phyloP scores from a whole-genome alignment of 805 yeast species.

The Lipomyces anomalus region DNA sequence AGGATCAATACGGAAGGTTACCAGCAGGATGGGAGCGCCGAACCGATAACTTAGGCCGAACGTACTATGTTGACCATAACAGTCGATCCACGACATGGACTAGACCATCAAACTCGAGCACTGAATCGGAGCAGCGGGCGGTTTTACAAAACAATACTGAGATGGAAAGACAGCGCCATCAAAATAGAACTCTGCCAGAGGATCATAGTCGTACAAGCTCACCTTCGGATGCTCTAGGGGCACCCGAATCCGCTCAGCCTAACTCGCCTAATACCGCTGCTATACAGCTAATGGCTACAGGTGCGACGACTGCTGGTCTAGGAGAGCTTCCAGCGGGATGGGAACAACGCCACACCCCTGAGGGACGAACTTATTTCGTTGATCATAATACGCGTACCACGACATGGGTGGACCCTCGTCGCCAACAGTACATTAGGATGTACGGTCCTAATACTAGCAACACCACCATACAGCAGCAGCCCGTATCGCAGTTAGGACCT shows the following conservation, averaged over 20 bases:
- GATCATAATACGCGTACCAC: slow-evolving; percentile 99
- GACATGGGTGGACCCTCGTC: slow-evolving; percentile 99
- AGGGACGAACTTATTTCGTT: slow-evolving; percentile 96
- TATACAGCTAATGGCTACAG: slow-evolving; percentile 54
- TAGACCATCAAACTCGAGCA: slow-evolving; percentile 72
- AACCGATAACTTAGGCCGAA: slow-evolving; percentile 94
- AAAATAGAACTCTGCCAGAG: slow-evolving; percentile 84
- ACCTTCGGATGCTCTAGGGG: slow-evolving; percentile 8
- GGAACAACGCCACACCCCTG: slow-evolving; percentile 98
- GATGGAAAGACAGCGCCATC: slow-evolving; percentile 84
- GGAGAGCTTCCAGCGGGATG: slow-evolving; percentile 98
- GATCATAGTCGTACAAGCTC: slow-evolving; percentile 39
- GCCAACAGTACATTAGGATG: slow-evolving; percentile 96
- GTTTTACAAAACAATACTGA: slow-evolving; percentile 58
- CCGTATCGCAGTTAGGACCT: slow-evolving; percentile 95
- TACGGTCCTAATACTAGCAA: slow-evolving; percentile 59
- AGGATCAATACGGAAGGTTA: slow-evolving; percentile 91
- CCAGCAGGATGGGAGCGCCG: slow-evolving; percentile 99
- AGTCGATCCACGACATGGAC: slow-evolving; percentile 99
- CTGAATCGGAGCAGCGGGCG: slow-evolving; percentile 60
- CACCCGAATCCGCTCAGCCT: slow-evolving; percentile 11
- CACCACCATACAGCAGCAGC: slow-evolving; percentile 94
- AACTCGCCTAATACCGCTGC: slow-evolving; percentile 31
- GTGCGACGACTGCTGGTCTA: slow-evolving; percentile 89
- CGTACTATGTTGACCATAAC: slow-evolving; percentile 96